A percentile compares a stretch with the other conserved stretches of the same genome.
Evolutionary conservation across 1,284 basidiomycete genomes (phyloP).

Genomic region (Marasmius tenuissimus): DNA sequence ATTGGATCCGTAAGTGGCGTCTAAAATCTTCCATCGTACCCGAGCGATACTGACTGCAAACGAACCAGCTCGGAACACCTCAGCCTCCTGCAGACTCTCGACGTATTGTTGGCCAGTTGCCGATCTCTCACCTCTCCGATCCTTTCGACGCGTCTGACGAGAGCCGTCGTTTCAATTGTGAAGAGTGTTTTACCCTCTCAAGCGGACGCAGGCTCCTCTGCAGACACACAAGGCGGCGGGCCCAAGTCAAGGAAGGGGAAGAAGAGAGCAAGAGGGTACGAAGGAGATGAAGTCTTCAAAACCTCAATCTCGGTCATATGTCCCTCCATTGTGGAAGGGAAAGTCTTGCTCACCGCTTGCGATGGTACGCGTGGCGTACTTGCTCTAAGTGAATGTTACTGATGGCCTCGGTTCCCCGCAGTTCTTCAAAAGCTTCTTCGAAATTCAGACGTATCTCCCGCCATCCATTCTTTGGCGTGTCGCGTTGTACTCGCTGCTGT

Average conservation of each 20-base stretch:
- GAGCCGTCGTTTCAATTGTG: slow-evolving; percentile 52
- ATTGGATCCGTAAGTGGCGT: slow-evolving; percentile 43
- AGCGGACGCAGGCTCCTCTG: slow-evolving; percentile 24
- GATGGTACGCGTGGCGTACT: slow-evolving; percentile 47
- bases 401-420: slow-evolving; percentile 24
- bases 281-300: slow-evolving; percentile 79
- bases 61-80: slow-evolving; percentile 41
- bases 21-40: not conserved
- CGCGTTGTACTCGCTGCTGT: slow-evolving; percentile 59
- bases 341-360: slow-evolving; percentile 57
- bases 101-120: slow-evolving; percentile 43
- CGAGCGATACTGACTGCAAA: not conserved
- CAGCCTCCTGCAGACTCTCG: slow-evolving; percentile 43
- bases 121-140: slow-evolving; percentile 49
- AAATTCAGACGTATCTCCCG: slow-evolving; percentile 48
- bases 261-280: slow-evolving; percentile 73
- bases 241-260: slow-evolving; percentile 61
- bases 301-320: slow-evolving; percentile 49
- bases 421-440: slow-evolving; percentile 50
- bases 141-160: slow-evolving; percentile 54
- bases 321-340: slow-evolving; percentile 48
- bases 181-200: slow-evolving; percentile 48
- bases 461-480: slow-evolving; percentile 57
- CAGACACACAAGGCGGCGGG: slow-evolving; percentile 19
- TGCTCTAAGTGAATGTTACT: slow-evolving; percentile 5